Evolutionary conservation across 495 filamentous ascomycete species (phyloP).

Genomic region (Cercophora samala): DNA sequence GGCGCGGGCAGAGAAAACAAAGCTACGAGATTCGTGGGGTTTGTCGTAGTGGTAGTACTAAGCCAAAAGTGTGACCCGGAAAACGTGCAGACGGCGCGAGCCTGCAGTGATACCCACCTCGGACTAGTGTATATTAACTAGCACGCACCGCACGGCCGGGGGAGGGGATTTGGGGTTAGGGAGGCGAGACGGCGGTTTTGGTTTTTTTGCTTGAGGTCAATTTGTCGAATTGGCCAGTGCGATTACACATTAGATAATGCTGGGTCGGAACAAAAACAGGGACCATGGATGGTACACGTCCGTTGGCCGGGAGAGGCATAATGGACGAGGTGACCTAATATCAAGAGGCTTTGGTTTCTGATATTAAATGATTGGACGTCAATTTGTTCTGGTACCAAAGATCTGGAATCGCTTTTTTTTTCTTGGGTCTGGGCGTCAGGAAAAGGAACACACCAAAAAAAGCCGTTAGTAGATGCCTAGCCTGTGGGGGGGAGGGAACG

Average conservation of each 20-base stretch:
- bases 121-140: background rate
- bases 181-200: background rate
- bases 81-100: constrained; percentile 22
- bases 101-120: constrained; percentile 8
- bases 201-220: background rate
- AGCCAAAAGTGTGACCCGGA: constrained; percentile 10
- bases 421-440: background rate
- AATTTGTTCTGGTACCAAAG: constrained; percentile 13
- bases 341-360: background rate
- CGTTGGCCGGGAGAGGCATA: constrained; percentile 2
- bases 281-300: background rate
- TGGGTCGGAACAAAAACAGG: background rate
- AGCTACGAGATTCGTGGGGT: background rate
- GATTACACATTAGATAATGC: too few species aligned
- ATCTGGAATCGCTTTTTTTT: constrained; percentile 4
- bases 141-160: background rate
- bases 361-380: background rate
- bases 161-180: background rate
- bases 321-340: background rate
- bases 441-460: background rate
- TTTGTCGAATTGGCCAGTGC: background rate
- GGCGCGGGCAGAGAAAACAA: background rate
- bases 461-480: constrained; percentile 6
- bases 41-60: constrained; percentile 4
- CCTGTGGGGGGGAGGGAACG: background rate